phyloP scores from a whole-genome alignment of 495 filamentous ascomycete species.

The Physcia stellaris region DNA sequence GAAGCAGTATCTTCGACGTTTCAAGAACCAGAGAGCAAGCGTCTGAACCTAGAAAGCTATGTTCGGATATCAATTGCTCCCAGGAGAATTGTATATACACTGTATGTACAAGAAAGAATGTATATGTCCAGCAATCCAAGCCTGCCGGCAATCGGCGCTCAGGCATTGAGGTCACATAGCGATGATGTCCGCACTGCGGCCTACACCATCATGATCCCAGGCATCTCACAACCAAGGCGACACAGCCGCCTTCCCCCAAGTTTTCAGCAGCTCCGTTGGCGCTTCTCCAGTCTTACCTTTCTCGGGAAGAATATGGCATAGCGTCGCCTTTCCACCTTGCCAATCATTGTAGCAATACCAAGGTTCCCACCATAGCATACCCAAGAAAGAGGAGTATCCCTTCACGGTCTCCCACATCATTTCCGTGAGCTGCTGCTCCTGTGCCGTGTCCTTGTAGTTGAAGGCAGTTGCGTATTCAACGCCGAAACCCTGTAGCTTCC shows the following conservation, averaged over 20 bases:
- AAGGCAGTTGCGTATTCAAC: conserved; percentile 12
- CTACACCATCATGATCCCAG: too few relatives aligned
- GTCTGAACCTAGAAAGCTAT: too few relatives aligned
- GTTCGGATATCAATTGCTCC: conserved; percentile 17
- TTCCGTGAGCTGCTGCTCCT: conserved; percentile 11
- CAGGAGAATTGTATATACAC: conserved; percentile 14
- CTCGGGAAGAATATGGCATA: conserved; percentile 1
- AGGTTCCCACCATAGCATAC: conserved; percentile 14
- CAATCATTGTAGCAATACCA: conserved; percentile 13
- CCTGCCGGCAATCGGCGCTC: too few relatives aligned
- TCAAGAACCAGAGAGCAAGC: too few relatives aligned
- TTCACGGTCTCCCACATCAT: conserved; percentile 13
- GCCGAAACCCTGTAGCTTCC: conserved; percentile 11
- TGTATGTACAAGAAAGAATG: background rate
- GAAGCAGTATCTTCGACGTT: too few relatives aligned
- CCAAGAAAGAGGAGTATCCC: conserved; percentile 6
- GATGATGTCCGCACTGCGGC: too few relatives aligned
- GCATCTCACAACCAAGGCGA: too few relatives aligned
- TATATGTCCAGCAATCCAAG: background rate
- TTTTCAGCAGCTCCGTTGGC: conserved; percentile 11
- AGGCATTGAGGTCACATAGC: too few relatives aligned
- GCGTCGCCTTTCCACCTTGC: conserved; percentile 9
- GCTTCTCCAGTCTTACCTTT: conserved; percentile 3
- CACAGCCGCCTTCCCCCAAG: conserved; percentile 10
- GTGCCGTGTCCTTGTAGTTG: background rate